Percentiles rank a stretch among this genome's conserved stretches.
Evolutionary conservation across 1,284 basidiomycete species (phyloP).

Genomic region (Flammula alnicola): DNA sequence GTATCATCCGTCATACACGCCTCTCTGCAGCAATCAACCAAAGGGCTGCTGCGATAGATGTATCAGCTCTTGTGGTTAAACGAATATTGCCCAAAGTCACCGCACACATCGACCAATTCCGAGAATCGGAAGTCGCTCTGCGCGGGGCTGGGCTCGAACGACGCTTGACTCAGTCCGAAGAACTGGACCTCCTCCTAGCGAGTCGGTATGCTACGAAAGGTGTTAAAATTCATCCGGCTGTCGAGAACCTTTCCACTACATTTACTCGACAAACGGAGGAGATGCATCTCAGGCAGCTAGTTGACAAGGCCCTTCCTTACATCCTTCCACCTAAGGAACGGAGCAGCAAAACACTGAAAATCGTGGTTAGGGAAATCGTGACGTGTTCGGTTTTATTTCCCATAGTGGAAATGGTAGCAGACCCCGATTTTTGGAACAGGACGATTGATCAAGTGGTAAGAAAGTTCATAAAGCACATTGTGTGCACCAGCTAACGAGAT

Average conservation of each 20-base stretch:
- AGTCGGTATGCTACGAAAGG: slow-evolving; percentile 74
- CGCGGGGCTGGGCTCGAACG: slow-evolving; percentile 78
- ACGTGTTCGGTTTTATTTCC: slow-evolving; percentile 85
- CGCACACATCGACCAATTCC: slow-evolving; percentile 86
- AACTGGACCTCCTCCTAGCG: slow-evolving; percentile 84
- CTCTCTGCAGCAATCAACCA: slow-evolving; percentile 62
- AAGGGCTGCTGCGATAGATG: slow-evolving; percentile 67
- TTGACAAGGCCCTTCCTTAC: slow-evolving; percentile 72
- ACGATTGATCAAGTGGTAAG: slow-evolving; percentile 88
- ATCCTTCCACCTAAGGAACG: slow-evolving; percentile 81
- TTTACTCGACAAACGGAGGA: slow-evolving; percentile 92
- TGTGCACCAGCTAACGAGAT: slow-evolving; percentile 1
- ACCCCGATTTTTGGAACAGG: slow-evolving; percentile 97
- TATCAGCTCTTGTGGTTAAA: slow-evolving; percentile 80
- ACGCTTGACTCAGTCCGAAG: slow-evolving; percentile 82
- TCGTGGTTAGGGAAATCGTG: slow-evolving; percentile 83
- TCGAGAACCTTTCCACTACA: slow-evolving; percentile 84
- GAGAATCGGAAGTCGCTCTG: slow-evolving; percentile 86
- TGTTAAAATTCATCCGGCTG: slow-evolving; percentile 75
- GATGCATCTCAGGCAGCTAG: slow-evolving; percentile 74
- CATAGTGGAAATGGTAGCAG: slow-evolving; percentile 89
- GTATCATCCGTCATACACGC: slow-evolving; percentile 79
- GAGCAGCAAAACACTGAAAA: slow-evolving; percentile 70
- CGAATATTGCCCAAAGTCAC: slow-evolving; percentile 88
- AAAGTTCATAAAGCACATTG: slow-evolving; percentile 15